Conservation (phyloP, 1,284 basidiomycete species). For the Leccinum proliferum region DNA sequence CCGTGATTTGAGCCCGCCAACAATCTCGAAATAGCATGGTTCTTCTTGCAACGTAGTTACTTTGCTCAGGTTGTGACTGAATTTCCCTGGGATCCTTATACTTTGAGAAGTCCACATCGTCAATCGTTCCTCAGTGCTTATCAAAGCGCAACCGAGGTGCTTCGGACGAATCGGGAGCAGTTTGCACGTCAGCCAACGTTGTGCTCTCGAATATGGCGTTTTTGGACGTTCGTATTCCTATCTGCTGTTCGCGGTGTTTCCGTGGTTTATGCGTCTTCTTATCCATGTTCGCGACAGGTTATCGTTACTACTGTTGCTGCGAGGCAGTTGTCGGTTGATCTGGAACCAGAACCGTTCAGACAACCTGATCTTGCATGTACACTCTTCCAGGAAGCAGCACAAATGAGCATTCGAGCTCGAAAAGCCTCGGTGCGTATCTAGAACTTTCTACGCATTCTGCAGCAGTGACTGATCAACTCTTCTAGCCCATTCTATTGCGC, state of each 20-base stretch:
- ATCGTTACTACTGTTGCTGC: slow-evolving; percentile 42
- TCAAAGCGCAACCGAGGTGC: slow-evolving; percentile 37
- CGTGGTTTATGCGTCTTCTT: background rate
- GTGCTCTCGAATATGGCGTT: slow-evolving; percentile 39
- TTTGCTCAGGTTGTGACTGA: slow-evolving; percentile 45
- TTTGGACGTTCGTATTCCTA: slow-evolving; percentile 44
- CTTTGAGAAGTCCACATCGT: slow-evolving; percentile 35
- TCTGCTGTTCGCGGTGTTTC: slow-evolving; percentile 35
- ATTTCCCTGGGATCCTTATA: slow-evolving; percentile 29
- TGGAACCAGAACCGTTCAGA: slow-evolving; percentile 36
- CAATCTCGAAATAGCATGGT: slow-evolving; percentile 30
- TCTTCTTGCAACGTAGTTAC: slow-evolving; percentile 44
- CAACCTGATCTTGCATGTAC: slow-evolving; percentile 38
- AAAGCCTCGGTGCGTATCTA: slow-evolving; percentile 1
- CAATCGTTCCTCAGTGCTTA: slow-evolving; percentile 42
- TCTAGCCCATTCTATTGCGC: slow-evolving; percentile 9
- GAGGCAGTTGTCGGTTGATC: slow-evolving; percentile 31
- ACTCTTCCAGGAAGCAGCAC: slow-evolving; percentile 36
- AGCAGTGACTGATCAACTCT: background rate
- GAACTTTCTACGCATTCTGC: background rate
- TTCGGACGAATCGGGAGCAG: slow-evolving; percentile 33
- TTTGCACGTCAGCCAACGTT: slow-evolving; percentile 28
- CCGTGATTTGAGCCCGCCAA: background rate
- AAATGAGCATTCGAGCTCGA: slow-evolving; percentile 36
- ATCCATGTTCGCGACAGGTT: slow-evolving; percentile 27